Base-by-base conservation (phyloP, 192 early-diverging fungal genomes). In the Phycomyces blakesleeanus region DNA sequence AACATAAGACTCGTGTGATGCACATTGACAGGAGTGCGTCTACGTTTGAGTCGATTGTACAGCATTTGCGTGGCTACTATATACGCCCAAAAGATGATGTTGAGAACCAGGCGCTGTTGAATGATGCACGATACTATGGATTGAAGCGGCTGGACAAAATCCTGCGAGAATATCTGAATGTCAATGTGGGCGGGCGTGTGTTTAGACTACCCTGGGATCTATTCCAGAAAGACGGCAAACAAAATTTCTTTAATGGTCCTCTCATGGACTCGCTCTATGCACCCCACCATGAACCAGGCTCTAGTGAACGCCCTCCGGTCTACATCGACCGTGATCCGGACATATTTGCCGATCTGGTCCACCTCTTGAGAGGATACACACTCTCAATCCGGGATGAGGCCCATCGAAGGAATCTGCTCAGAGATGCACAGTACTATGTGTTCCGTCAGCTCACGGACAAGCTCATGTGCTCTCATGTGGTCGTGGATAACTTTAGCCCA, bases 21-120 rank as follows among this genome's bases (percentile, higher is more conserved):
- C 70, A 81, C 42, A 71, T 85, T 67, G 78, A 85, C 58, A 68
- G 83, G 20, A 79, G 82, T 47, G 72, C 81, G 16, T 71, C 74
- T 26, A 73, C 75, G 6, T 85, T 85, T 61, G 63, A 75, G 41
- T 61, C 78, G 11, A 81, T 85, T 68, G 72, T 82, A 29, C 74
- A 75, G 20, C 76, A 82, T 64, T 67, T 85, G 34, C 76, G 78
- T 29, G 83, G 83, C 20, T 85, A 85, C 61, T 75, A 76, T 62
- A 65, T 82, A 22, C 61, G 63, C 20, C 71, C 78, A 3, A 55
- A 40, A 26, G 79, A 82, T 9, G 61, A 73, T 75, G 62, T 78
- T 57, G 73, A 79, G 25, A 64, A 68, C 63, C 57, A 70, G 16
- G 73, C 74, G 34, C 58, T 80, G 0, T 59, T 78, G 42, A 72